Evolutionary conservation across 495 filamentous ascomycete species (phyloP).

Genomic region (Xylaria curta): DNA sequence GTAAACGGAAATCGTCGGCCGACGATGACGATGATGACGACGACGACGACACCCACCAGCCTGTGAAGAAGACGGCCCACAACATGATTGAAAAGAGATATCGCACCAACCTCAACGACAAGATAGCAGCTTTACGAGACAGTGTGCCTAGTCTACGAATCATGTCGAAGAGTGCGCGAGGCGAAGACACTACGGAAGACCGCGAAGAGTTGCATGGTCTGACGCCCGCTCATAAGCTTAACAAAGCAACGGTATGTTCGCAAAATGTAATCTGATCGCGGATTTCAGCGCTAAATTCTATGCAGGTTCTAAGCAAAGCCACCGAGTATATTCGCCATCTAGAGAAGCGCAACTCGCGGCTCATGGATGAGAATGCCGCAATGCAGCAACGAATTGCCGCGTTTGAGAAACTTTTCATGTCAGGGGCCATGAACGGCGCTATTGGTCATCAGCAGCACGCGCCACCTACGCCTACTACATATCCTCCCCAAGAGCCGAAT

Average conservation of each 20-base stretch:
- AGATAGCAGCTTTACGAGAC: constrained; percentile 88
- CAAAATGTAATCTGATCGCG: neutral
- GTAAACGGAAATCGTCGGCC: constrained; percentile 70
- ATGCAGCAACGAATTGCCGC: constrained; percentile 73
- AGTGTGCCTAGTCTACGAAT: constrained; percentile 86
- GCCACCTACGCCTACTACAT: constrained; percentile 55
- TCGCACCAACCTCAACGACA: constrained; percentile 94
- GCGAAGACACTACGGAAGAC: constrained; percentile 72
- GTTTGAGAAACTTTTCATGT: constrained; percentile 72
- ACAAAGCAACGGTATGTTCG: constrained; percentile 82
- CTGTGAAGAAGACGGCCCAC: constrained; percentile 92
- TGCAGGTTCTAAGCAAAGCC: constrained; percentile 80
- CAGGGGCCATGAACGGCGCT: constrained; percentile 62
- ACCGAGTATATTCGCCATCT: constrained; percentile 95
- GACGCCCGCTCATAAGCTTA: constrained; percentile 85
- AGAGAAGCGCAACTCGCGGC: constrained; percentile 83
- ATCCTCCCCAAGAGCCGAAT: constrained; percentile 49
- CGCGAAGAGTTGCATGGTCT: constrained; percentile 79
- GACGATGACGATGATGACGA: constrained; percentile 58
- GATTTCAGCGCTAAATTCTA: constrained; percentile 26
- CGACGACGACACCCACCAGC: constrained; percentile 67
- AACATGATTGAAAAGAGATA: constrained; percentile 99
- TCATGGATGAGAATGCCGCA: constrained; percentile 78
- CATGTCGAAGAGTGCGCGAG: constrained; percentile 69
- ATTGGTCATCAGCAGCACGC: constrained; percentile 49